A percentile compares a stretch with the other conserved stretches of the same genome.
Conservation (phyloP, 768 basidiomycete species). For the Phlebiopsis gigantea region DNA sequence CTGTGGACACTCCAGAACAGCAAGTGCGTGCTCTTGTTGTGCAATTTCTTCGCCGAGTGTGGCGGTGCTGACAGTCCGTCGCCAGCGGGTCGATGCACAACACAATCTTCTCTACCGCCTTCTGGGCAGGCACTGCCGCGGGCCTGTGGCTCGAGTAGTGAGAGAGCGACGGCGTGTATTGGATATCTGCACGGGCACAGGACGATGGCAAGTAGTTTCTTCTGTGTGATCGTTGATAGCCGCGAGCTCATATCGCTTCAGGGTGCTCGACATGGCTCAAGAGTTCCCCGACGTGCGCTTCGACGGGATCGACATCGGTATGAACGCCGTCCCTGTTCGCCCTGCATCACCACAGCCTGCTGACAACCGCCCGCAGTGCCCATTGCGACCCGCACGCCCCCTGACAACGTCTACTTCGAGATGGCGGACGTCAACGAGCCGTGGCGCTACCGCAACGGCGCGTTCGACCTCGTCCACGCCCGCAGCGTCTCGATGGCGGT, state of each 20-base stretch:
- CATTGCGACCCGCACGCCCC: constrained; percentile 61
- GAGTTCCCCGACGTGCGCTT: constrained; percentile 62
- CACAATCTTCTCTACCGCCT: constrained; percentile 46
- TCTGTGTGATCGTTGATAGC: constrained; percentile 8
- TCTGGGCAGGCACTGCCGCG: constrained; percentile 53
- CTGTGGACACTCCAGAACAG: constrained; percentile 67
- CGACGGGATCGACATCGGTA: constrained; percentile 74
- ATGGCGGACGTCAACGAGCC: constrained; percentile 54
- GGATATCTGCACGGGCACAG: constrained; percentile 75
- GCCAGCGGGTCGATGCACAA: constrained; percentile 47
- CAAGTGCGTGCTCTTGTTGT: constrained; percentile 37
- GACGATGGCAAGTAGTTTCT: constrained; percentile 54
- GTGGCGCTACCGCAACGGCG: constrained; percentile 44
- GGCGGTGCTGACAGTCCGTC: neutral
- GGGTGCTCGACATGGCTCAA: constrained; percentile 71
- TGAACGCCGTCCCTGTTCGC: constrained; percentile 20
- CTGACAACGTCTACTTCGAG: constrained; percentile 58
- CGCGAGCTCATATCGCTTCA: constrained; percentile 24
- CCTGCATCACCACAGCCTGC: neutral
- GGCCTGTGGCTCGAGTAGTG: constrained; percentile 53
- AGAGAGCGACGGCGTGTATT: constrained; percentile 46
- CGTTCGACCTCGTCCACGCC: constrained; percentile 68
- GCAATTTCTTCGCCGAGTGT: neutral
- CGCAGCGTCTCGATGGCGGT: constrained; percentile 57
- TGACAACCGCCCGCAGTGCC: constrained; percentile 43